Evolutionary conservation across 371 early-diverging fungal genomes (phyloP), one percentile per base, ranked within the genome.

Genomic region (Mycotypha africana): DNA sequence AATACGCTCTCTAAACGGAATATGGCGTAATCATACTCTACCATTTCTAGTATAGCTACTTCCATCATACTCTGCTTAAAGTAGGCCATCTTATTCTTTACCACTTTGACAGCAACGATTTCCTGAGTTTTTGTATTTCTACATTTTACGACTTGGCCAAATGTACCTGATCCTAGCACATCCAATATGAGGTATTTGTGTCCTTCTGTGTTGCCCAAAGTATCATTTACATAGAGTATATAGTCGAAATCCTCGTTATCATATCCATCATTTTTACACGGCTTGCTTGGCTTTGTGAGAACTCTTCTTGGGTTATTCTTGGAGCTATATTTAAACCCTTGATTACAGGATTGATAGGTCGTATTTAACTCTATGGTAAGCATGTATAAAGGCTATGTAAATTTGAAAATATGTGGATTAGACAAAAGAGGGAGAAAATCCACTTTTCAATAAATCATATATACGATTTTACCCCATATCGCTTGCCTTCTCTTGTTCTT

Each of bases 111-210:
- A 2, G 96, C 99, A 15, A 93, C 89, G 14, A 86, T 62, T 46
- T 86, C 88, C 49, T 89, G 83, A 1, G 92, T 93, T 53, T 83
- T 84, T 32, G 87, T 58, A 54, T 96, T 89, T 24, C 84, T 80
- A 53, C 97, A 98, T 63, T 92, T 93, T 9, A 90, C 95, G 0
- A 99, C 99, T 68, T 98, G 97, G 0, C 98, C 98, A 83, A 98
- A 99, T 0, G 99, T 98, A 15, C 99, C 99, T 51, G 86, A 84
- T 2, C 99, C 99, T n/a, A 99, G 72, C 26, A 91, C 76, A 59
- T 95, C 97, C 45, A 89, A 54, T 45, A 97, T 94, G 28, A 85
- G 54, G 60, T 93, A 92, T 57, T 91, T 85, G 47, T 90, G 88
- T 2, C 91, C 91, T 48, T 68, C 67, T 41, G 84, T 82, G 20